Base-by-base conservation (phyloP, 768 basidiomycete genomes). In the Mycena indigotica region DNA sequence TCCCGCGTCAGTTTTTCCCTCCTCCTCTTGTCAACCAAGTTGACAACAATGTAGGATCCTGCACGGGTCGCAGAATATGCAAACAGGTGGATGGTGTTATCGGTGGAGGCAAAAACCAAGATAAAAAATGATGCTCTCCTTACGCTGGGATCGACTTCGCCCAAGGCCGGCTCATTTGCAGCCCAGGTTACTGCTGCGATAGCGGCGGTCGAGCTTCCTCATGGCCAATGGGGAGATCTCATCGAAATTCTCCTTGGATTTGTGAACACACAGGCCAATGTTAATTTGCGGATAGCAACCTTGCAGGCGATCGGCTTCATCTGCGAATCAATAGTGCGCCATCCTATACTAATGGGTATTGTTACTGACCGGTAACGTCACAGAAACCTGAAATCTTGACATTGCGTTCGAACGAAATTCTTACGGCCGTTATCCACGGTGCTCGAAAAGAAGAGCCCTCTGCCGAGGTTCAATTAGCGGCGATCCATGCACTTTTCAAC, bases 391-490 rank as follows among this genome's bases (percentile, higher is more conserved):
- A 96, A 65, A 89, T 97, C 57, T 74, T 99, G 58, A 87, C 86
- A 51, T 70, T 89, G 57, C 87, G 93, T 66, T 91, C 96, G 2
- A 98, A 99, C 69, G 95, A 98, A 76, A 99, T 99, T 69, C 75
- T 99, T 51, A 99, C 97, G 15, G 95, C 95, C 8, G 97, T 99
- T 56, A 96, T 99, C 50, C 96, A 98, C 70, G 97, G 97, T 6
- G 96, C 95, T 24, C 84, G 96, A 50, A 96, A 95, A 73, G 97
- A 98, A 62, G 97, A 99, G 68, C 82, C 91, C 0, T 93, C 93
- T 2, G 55, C 81, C 15, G 94, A 98, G 0, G 97, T 99, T 15
- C 97, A 98, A 66, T 77, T 89, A 16, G 92, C 96, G 30, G 97
- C 97, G 4, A 88, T 98, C 68, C 87, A 89, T 69, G 94, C 97